Evolutionary conservation across 2,329 filamentous ascomycete genomes (phyloP), one percentile per base, ranked within the genome.

Genomic region (Clonostachys byssicola): DNA sequence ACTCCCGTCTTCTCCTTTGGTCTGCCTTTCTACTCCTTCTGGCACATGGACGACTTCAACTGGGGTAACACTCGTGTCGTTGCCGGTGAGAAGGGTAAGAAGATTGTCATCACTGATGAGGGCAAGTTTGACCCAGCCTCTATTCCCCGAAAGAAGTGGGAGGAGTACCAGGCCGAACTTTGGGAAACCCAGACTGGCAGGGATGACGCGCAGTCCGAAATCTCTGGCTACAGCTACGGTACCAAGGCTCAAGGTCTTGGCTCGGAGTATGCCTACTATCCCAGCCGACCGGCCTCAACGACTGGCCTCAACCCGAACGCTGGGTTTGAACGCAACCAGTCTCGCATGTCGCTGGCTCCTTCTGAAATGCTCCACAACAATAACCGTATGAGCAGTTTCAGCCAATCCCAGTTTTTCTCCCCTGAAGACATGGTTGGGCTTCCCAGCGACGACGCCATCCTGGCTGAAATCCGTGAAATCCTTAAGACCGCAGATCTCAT

Each of bases 41-140:
- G 94, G 94, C 82, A 96, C 72, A 97, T 97, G 94, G 94, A 99
- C 67, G 94, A 99, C 71, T 99, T 99, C 81, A 89, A 88, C 59
- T 99, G 94, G 94, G 94, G 94, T 70, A 99, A 96, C 70, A 99
- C 94, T 39, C 92, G 94, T 83, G 83, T 99, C 49, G 91, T 99
- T 54, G 94, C 89, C 8, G 94, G 94, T 64, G 94, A 99, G 65
- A 86, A 86, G 66, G 94, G 94, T 54, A 86, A 90, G 65, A 92
- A 96, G 75, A 75, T 97, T 52, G 83, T 99, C 57, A 86, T 99
- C 55, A 89, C 91, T 2, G 94, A 99, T 65, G 94, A 99, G 72
- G 94, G 94, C 74, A 96, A 96, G 68, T 99, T 97, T 62, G 94
- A 99, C 62, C 92, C 94, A 13, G 77, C 80, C 42, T 89, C 85